These are phyloP conservation scores for Magnusiomyces magnusii DNA, from an alignment of 1,139 yeast genomes.

Conservation along the genomic window DNA sequence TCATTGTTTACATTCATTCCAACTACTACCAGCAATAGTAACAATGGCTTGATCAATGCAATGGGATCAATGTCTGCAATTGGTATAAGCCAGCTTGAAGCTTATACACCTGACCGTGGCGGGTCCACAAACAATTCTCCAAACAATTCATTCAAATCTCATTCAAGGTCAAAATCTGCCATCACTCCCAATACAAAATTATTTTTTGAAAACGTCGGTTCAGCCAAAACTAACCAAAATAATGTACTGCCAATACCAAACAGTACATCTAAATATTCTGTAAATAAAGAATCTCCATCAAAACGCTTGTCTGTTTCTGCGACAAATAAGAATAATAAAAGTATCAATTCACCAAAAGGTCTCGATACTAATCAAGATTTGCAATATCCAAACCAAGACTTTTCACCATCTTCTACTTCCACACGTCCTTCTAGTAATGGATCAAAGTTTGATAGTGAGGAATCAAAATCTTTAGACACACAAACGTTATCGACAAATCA, in stretches of 20 bases:
- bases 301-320: neutral
- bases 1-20: neutral
- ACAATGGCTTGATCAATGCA: neutral
- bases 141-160: neutral
- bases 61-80: neutral
- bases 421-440: neutral
- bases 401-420: neutral
- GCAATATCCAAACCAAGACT: neutral
- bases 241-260: neutral
- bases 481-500: neutral
- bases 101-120: slow-evolving; percentile 79
- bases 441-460: neutral
- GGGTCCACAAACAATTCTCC: neutral
- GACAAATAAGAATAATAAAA: too few species aligned
- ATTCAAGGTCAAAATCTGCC: neutral
- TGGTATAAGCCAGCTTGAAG: slow-evolving; percentile 47
- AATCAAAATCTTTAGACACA: neutral
- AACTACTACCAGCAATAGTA: neutral
- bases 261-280: neutral
- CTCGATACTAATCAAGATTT: neutral
- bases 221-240: neutral
- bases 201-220: slow-evolving; percentile 2
- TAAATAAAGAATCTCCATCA: neutral
- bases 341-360: neutral
- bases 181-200: slow-evolving; percentile 1